These are phyloP conservation scores for Cicer chorassanicum DNA, from an alignment of 306 rosid genomes.

Conservation along the genomic window DNA sequence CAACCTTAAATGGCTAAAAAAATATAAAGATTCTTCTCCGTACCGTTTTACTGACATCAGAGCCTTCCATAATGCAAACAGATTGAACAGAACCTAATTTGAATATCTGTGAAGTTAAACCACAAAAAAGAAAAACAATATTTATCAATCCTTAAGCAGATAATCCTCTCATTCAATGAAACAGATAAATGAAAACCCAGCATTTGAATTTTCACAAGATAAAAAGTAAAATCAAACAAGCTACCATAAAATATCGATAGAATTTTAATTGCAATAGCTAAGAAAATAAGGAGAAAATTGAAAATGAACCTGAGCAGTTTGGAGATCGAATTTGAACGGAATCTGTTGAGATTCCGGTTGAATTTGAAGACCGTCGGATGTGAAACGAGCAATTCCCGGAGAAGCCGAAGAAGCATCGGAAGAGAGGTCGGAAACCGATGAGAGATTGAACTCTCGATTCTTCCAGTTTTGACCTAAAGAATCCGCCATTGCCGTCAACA, in stretches of 20 bases:
- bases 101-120: slow-evolving; percentile 61
- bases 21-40: not conserved
- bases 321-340: slow-evolving; percentile 62
- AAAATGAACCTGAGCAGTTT: slow-evolving; percentile 61
- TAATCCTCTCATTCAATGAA: slow-evolving; percentile 7
- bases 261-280: not conserved
- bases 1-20: slow-evolving; percentile 20
- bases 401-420: slow-evolving; percentile 48
- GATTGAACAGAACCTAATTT: slow-evolving; percentile 70
- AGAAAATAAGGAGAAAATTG: not conserved
- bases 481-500: slow-evolving; percentile 60
- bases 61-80: slow-evolving; percentile 64
- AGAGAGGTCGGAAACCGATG: slow-evolving; percentile 70
- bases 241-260: not conserved
- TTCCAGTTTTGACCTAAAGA: slow-evolving; percentile 51
- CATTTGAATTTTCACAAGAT: not conserved
- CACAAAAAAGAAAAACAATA: slow-evolving; percentile 43
- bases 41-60: slow-evolving; percentile 67
- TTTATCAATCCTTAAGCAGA: slow-evolving; percentile 17
- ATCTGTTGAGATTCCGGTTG: slow-evolving; percentile 52
- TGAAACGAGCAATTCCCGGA: slow-evolving; percentile 74
- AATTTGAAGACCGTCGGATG: slow-evolving; percentile 57
- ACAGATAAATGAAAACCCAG: not conserved
- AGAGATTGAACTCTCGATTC: slow-evolving; percentile 63
- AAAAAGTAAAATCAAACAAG: not conserved